Percentiles rank a stretch among this genome's conserved stretches.
Conservation (phyloP, 441 rosid genomes). For the Pelargonium citronellum region DNA sequence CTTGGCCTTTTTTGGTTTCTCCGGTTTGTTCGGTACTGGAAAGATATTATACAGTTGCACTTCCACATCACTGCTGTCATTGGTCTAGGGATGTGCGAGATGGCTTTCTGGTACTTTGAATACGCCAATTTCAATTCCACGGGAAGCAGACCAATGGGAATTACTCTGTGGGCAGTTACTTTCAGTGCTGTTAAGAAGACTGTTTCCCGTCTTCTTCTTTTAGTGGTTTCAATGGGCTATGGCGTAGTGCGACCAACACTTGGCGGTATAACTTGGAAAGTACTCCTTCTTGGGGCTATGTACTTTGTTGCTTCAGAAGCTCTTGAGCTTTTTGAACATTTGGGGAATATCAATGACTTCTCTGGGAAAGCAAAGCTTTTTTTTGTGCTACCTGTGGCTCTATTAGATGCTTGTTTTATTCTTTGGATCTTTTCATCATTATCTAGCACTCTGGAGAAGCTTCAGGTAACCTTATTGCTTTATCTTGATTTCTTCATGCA, state of each 20-base stretch:
- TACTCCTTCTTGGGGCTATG: slow-evolving; percentile 28
- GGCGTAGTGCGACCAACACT: slow-evolving; percentile 35
- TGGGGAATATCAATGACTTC: slow-evolving; percentile 37
- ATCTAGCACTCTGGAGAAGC: slow-evolving; percentile 35
- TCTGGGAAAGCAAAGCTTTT: slow-evolving; percentile 30
- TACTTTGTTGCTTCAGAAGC: slow-evolving; percentile 31
- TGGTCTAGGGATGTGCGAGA: slow-evolving; percentile 38
- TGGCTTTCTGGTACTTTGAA: slow-evolving; percentile 37
- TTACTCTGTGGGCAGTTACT: slow-evolving; percentile 32
- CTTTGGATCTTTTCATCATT: slow-evolving; percentile 38
- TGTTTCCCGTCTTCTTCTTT: slow-evolving; percentile 27
- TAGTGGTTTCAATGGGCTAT: slow-evolving; percentile 37
- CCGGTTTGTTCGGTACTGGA: slow-evolving; percentile 30
- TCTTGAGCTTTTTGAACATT: slow-evolving; percentile 32
- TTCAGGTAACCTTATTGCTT: slow-evolving; percentile 24
- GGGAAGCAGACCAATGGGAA: slow-evolving; percentile 31
- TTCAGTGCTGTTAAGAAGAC: slow-evolving; percentile 33
- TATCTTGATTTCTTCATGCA: slow-evolving; percentile 5
- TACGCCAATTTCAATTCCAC: slow-evolving; percentile 31
- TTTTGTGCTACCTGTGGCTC: slow-evolving; percentile 30
- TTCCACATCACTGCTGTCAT: slow-evolving; percentile 34
- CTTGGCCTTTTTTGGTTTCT: slow-evolving; percentile 36
- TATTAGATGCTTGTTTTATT: slow-evolving; percentile 34
- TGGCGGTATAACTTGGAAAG: slow-evolving; percentile 25
- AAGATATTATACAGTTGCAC: slow-evolving; percentile 30